These are phyloP conservation scores for Paramarasmius palmivorus DNA, from an alignment of 1,284 basidiomycete species.

Conservation along the genomic window DNA sequence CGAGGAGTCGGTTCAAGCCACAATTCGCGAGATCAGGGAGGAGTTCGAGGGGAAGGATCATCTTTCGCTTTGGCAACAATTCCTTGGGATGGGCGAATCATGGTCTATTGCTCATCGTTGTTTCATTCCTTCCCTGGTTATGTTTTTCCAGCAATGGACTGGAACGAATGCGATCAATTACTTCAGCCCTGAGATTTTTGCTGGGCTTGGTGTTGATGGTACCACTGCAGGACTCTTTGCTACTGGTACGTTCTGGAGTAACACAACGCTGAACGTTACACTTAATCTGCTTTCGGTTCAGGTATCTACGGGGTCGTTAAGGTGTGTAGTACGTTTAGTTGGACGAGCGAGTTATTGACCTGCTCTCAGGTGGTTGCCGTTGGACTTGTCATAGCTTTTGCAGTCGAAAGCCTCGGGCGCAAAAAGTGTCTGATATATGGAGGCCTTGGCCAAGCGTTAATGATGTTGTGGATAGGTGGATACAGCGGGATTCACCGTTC, in stretches of 20 bases:
- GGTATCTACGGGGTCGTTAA: slow-evolving; percentile 66
- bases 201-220: slow-evolving; percentile 54
- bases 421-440: slow-evolving; percentile 48
- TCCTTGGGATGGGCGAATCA: slow-evolving; percentile 46
- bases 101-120: slow-evolving; percentile 44
- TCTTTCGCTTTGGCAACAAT: slow-evolving; percentile 35
- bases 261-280: neutral
- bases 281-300: slow-evolving; percentile 4
- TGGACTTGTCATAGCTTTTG: slow-evolving; percentile 38
- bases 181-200: slow-evolving; percentile 50
- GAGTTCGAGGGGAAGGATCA: slow-evolving; percentile 47
- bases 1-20: too few species aligned
- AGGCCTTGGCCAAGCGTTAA: slow-evolving; percentile 42
- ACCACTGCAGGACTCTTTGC: slow-evolving; percentile 53
- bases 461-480: slow-evolving; percentile 53
- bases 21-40: slow-evolving; percentile 24
- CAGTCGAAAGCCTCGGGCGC: slow-evolving; percentile 44
- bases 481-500: slow-evolving; percentile 40
- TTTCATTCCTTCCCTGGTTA: slow-evolving; percentile 52
- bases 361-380: slow-evolving; percentile 37
- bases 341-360: neutral
- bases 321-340: slow-evolving; percentile 19
- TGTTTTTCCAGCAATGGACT: slow-evolving; percentile 60
- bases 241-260: slow-evolving; percentile 31
- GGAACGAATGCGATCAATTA: slow-evolving; percentile 67